Conservation (phyloP, 2,329 filamentous ascomycete genomes). For the Neonectria ditissima region DNA sequence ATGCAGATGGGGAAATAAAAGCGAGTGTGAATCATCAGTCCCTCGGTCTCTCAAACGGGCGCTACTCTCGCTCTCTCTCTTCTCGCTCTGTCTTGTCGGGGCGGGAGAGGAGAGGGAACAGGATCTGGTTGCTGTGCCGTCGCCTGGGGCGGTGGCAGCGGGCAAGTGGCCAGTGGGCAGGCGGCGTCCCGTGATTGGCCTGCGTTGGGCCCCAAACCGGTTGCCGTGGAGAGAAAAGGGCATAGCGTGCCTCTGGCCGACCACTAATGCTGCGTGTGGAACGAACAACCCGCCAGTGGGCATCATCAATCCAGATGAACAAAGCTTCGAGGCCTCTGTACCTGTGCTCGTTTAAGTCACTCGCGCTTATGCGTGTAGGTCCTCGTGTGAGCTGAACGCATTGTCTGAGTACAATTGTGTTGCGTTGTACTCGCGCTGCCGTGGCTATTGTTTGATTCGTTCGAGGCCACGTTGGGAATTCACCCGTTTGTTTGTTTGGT, state of each 20-base stretch:
- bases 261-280: background rate
- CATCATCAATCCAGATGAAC: background rate
- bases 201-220: background rate
- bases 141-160: conserved; percentile 31
- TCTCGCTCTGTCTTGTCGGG: conserved; percentile 17
- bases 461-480: background rate
- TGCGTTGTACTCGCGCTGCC: background rate
- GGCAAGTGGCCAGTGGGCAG: conserved; percentile 4
- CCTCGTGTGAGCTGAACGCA: background rate
- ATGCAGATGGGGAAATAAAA: conserved; percentile 13
- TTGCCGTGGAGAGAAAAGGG: conserved; percentile 20
- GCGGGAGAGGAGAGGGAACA: conserved; percentile 32
- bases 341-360: background rate
- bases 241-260: conserved; percentile 5
- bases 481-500: background rate
- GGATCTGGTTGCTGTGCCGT: conserved; percentile 43
- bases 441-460: background rate
- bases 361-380: background rate
- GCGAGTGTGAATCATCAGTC: conserved; percentile 12
- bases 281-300: background rate
- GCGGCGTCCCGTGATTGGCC: conserved; percentile 9
- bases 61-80: conserved; percentile 4
- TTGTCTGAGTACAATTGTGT: background rate
- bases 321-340: background rate
- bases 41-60: conserved; percentile 3